These are phyloP conservation scores for apple (Malus domestica) DNA, from an alignment of 306 rosid species.

Conservation along the genomic window ASM211411v1 NC_041799.1:14365501-14366000, in stretches of 20 bases:
- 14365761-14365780: background rate
- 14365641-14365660: slow-evolving; percentile 93
- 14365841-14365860: background rate
- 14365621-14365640: slow-evolving; percentile 69
- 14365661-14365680: slow-evolving; percentile 90
- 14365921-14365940: background rate
- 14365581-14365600: slow-evolving; percentile 74
- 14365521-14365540: background rate
- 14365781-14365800: background rate
- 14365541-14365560: background rate
- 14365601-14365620: slow-evolving; percentile 98
- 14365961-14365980: background rate
- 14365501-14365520: background rate
- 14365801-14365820: background rate
- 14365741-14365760: background rate
- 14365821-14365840: background rate
- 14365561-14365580: slow-evolving; percentile 19
- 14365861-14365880: background rate
- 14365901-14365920: background rate
- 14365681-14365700: background rate
- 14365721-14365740: background rate
- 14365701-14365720: background rate
- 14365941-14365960: background rate
- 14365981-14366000: background rate
- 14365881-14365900: background rate